Evolutionary conservation across 306 rosid species (phyloP), one percentile per base, ranked within the genome.

Genomic region (Fagus sylvatica): DNA sequence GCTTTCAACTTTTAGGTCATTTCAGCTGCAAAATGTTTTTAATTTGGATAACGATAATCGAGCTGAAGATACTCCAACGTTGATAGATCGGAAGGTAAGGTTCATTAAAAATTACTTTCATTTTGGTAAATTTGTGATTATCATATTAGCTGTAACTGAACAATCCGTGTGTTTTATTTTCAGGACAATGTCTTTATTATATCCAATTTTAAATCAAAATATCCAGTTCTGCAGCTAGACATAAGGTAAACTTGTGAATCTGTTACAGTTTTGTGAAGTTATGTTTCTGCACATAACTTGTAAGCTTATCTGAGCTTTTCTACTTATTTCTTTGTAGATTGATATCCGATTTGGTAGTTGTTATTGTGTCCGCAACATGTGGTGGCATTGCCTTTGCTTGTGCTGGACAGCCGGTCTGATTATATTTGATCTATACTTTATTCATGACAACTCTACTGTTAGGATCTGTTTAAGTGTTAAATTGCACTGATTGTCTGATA

Each of bases 361-460:
- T 93, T 80, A 89, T 96, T 89, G 99, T 96, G 36, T 96, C 99
- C 76, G 99, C 99, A 46, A 90, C 99, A 22, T 96, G 97, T 81
- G 94, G 98, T 68, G 99, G 99, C 83, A 91, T 96, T 90, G 99
- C 97, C 77, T 93, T 96, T 79, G 98, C 98, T 69, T 96, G 94
- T 91, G 98, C 93, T 73, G 99, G 99, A 82, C 99, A 96, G 85
- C 97, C 99, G 88, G 97, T 96, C 70, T 76, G 98, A 80, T 71
- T 76, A 74, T 76, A 83, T 46, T 62, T 62, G 22, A 62, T 66
- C 49, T 39, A n/a, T 66, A 28, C 6, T 7, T 66, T 66, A 37
- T 66, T 34, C 49, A n/a, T 17, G 71, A 39, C 16, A 39, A 37
- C 43, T 66, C 15, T 30, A 39, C 11, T 39, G 5, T 17, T 66